phyloP scores from a whole-genome alignment of 345 rosid species.

The Eucalyptus urophylla region DNA sequence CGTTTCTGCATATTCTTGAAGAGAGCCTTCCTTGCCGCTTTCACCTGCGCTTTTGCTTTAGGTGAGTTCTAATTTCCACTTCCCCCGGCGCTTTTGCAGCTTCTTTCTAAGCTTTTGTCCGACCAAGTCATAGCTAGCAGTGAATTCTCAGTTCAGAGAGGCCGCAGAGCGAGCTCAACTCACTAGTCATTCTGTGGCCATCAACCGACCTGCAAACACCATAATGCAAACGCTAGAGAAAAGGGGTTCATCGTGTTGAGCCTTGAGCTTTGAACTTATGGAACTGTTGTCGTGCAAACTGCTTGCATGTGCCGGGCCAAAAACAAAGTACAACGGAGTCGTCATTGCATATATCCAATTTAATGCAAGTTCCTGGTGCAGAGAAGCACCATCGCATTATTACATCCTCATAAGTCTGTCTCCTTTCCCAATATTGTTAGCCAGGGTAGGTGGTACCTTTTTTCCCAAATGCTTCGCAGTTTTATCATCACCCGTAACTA shows the following conservation, averaged over 20 bases:
- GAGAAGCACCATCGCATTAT: neutral
- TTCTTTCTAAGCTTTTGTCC: neutral
- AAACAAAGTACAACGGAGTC: neutral
- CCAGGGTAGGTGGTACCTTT: neutral
- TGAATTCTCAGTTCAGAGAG: neutral
- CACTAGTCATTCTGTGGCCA: neutral
- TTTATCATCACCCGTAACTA: neutral
- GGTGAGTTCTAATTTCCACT: constrained; percentile 14
- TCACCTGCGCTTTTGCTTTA: constrained; percentile 42
- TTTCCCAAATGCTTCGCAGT: neutral
- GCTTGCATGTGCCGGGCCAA: neutral
- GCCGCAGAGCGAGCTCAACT: neutral
- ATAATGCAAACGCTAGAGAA: neutral
- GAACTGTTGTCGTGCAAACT: neutral
- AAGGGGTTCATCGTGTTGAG: neutral
- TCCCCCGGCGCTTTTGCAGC: neutral
- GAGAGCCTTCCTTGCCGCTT: constrained; percentile 18
- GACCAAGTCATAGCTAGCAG: neutral
- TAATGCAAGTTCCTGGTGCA: neutral
- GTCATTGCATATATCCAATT: neutral
- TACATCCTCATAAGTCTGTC: neutral
- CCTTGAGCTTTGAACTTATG: neutral
- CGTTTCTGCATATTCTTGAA: neutral
- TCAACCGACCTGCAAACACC: neutral
- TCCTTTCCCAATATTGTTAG: neutral